These are phyloP conservation scores for Monilinia laxa DNA, from an alignment of 2,329 filamentous ascomycete species.

Conservation along the genomic window DNA sequence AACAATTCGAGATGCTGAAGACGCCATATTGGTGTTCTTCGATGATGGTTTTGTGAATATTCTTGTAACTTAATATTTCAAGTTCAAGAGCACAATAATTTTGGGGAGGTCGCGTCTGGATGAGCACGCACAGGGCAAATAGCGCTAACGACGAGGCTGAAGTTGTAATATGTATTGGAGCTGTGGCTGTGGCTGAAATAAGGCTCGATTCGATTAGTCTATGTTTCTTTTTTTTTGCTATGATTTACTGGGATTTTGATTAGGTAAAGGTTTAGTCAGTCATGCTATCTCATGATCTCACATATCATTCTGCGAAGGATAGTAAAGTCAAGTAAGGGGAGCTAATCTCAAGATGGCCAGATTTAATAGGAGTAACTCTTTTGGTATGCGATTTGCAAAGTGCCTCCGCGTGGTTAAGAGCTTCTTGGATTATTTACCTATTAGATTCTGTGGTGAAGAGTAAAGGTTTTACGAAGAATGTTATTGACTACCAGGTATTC, in stretches of 20 bases:
- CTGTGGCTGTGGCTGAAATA: background rate
- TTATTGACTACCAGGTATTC: background rate
- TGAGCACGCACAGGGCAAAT: conserved; percentile 8
- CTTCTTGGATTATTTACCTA: background rate
- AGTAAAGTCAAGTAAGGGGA: too few species aligned
- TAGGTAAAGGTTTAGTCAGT: too few species aligned
- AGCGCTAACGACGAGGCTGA: conserved; percentile 26
- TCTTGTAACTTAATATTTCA: conserved; percentile 1
- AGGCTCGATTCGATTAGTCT: background rate
- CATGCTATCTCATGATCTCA: too few species aligned
- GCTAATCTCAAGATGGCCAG: too few species aligned
- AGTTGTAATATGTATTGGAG: background rate
- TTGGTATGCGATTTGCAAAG: too few species aligned
- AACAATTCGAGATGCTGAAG: conserved; percentile 47
- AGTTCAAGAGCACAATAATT: conserved; percentile 13
- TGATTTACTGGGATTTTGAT: too few species aligned
- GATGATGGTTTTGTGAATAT: conserved; percentile 8
- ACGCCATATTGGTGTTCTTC: conserved; percentile 33
- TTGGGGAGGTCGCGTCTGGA: conserved; percentile 23
- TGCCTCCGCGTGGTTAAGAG: background rate
- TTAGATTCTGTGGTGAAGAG: background rate
- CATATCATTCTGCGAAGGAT: too few species aligned
- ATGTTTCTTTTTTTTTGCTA: too few species aligned
- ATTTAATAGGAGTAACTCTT: too few species aligned
- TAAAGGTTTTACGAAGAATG: background rate